Percentiles rank a stretch among this genome's conserved stretches.
Evolutionary conservation across 208 protist genomes (phyloP).

Genomic region (Leishmania gerbilli): DNA sequence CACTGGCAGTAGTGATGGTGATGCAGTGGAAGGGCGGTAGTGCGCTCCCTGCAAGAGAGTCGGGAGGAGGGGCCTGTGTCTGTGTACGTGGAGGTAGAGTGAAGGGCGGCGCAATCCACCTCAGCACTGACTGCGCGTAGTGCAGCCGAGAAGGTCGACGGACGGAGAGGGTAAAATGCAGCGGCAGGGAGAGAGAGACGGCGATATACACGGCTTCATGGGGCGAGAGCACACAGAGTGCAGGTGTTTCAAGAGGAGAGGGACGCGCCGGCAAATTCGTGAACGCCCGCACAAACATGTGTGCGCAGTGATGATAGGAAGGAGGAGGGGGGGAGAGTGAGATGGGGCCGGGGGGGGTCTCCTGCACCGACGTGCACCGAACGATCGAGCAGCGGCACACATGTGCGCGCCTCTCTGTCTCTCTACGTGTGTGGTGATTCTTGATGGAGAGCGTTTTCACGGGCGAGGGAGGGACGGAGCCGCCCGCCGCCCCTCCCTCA

Average conservation of each 20-base stretch:
- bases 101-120: background rate
- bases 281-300: background rate
- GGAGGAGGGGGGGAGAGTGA: background rate
- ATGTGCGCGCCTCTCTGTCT: background rate
- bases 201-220: background rate
- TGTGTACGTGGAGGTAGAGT: no score
- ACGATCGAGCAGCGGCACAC: background rate
- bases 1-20: background rate
- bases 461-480: background rate
- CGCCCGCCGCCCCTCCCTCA: background rate
- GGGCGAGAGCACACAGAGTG: background rate
- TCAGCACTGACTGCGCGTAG: background rate
- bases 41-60: background rate
- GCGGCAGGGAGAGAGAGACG: background rate
- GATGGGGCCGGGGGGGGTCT: background rate
- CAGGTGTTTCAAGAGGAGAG: constrained; percentile 1
- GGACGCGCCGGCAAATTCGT: background rate
- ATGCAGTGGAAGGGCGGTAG: background rate
- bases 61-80: background rate
- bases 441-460: background rate
- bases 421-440: background rate
- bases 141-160: background rate
- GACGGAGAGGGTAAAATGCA: background rate
- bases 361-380: background rate
- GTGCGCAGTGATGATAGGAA: no score